Evolutionary conservation across 495 filamentous ascomycete genomes (phyloP), one percentile per base, ranked within the genome.

Genomic region (Sordaria brevicollis): DNA sequence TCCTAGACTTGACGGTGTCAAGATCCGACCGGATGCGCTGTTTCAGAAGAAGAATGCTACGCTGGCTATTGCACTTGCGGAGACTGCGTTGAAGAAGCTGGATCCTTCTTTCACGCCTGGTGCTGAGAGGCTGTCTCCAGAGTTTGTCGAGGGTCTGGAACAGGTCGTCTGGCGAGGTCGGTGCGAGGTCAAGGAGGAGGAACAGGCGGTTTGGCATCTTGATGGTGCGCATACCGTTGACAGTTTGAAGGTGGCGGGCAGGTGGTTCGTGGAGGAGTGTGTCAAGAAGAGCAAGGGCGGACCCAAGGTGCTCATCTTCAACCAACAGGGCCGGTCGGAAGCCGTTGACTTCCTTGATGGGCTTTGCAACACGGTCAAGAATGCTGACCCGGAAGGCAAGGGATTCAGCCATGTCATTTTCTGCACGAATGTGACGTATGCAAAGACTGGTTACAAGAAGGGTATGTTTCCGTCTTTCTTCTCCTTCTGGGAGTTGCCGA

Each of bases 151-250:
- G 31, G 95, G 95, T 0, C 82, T 99, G 1, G 88, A 94, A 75
- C 79, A 87, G 72, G 89, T 92, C 8, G 85, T 87, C 11, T 91
- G 93, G 83, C 85, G 90, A 5, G 95, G 95, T 13, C 86, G 95
- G 49, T 98, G 93, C 77, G 93, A 99, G 71, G 89, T 88, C 49
- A 89, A 90, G 57, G 76, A 77, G 5, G 91, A 93, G 69, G 81
- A 77, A 0, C 82, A 85, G n/a, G 83, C 96, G 0, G 81, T 85
- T 25, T 97, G 94, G 95, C 91, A 92, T 76, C 88, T 99, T 35
- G 95, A 97, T 77, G 92, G 94, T 6, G 94, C 93, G 0, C 95
- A 99, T 76, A 99, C 94, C 0, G 83, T 90, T 19, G 94, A 97
- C 74, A 96, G 92, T 75, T 89, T 98, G 65, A 86, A 89, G 69